Evolutionary conservation across 768 basidiomycete species (phyloP), one percentile per base, ranked within the genome.

Genomic region (Kockovaella imperatae): DNA sequence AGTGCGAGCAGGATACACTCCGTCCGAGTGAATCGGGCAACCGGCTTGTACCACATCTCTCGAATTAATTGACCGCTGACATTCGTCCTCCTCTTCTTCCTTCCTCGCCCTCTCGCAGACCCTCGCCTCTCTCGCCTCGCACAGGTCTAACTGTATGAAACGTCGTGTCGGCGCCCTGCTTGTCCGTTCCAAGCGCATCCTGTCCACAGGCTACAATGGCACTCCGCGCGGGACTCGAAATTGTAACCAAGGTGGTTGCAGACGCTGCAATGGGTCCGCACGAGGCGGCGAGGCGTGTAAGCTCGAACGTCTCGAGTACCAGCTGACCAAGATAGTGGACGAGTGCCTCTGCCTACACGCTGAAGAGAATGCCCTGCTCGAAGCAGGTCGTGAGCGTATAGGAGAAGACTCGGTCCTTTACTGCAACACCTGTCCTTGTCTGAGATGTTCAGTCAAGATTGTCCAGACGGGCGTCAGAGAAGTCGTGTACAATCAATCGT

Each of bases 391-490:
- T 49, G 95, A 96, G 51, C 76, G 95, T 39, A 79, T 93, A n/a
- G 75, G 74, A 1, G 66, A 67, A 39, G 72, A 75, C 42, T 80
- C 86, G 2, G 84, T 87, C n/a, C 67, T 99, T 13, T 99, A 97
- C 68, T 99, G 95, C 78, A 99, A 99, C 64, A 99, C 95, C 90
- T 99, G 95, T 61, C 95, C 95, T 0, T 99, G 95, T 68, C 75
- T 97, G n/a, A 82, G 79, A 56, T 99, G 95, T 67, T 88, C 91
- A 0, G 82, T 96, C 72, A 97, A 97, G 70, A 96, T 97, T 57
- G 90, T 96, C 23, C 93, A 99, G 65, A 84, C 83, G 18, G 93
- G 91, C 0, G 84, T 97, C 17, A 82, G 79, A 51, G 83, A 82
- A 49, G 93, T 99, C 3, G 86, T 97, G 4, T 99, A 97, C 68